These are phyloP conservation scores for Alternaria rosae DNA, from an alignment of 2,329 filamentous ascomycete genomes.

Conservation along the genomic window DNA sequence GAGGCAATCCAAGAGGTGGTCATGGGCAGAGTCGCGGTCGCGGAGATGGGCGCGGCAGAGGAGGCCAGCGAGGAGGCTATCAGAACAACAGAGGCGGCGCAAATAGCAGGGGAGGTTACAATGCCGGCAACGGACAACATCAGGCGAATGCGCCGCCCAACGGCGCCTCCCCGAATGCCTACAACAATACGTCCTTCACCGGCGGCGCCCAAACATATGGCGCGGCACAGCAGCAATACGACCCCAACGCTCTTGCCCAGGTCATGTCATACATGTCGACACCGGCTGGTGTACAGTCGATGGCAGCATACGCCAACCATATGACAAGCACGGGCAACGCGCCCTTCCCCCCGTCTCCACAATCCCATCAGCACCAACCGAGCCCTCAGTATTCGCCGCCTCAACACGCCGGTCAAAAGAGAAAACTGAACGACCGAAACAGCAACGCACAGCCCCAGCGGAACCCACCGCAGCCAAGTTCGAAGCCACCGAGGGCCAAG, in stretches of 20 bases:
- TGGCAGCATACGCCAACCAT: slow-evolving; percentile 36
- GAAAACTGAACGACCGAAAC: slow-evolving; percentile 34
- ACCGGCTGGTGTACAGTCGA: slow-evolving; percentile 38
- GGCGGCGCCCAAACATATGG: slow-evolving; percentile 13
- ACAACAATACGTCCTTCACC: slow-evolving; percentile 25
- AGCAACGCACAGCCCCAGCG: slow-evolving; percentile 16
- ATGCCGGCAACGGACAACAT: slow-evolving; percentile 10
- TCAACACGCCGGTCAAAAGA: slow-evolving; percentile 38
- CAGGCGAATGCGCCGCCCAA: slow-evolving; percentile 10
- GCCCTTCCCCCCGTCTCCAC: slow-evolving; percentile 7
- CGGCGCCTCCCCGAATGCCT: slow-evolving; percentile 1
- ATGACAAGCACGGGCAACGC: slow-evolving; percentile 18
- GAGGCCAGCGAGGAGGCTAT: slow-evolving; percentile 31
- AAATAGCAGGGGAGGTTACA: slow-evolving; percentile 10
- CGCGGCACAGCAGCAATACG: slow-evolving; percentile 21
- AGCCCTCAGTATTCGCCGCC: slow-evolving; percentile 21
- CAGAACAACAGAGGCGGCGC: slow-evolving; percentile 25
- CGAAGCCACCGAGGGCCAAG: slow-evolving; percentile 44
- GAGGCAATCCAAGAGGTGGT: slow-evolving; percentile 25
- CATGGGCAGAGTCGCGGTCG: slow-evolving; percentile 23
- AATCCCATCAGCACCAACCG: slow-evolving; percentile 13
- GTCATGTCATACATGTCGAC: slow-evolving; percentile 42
- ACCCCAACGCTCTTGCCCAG: slow-evolving; percentile 36
- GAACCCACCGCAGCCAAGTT: slow-evolving; percentile 21
- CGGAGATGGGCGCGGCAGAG: slow-evolving; percentile 23